Base-by-base conservation (phyloP, 1,139 yeast genomes). In the Saccharomyces pastorianus region DNA sequence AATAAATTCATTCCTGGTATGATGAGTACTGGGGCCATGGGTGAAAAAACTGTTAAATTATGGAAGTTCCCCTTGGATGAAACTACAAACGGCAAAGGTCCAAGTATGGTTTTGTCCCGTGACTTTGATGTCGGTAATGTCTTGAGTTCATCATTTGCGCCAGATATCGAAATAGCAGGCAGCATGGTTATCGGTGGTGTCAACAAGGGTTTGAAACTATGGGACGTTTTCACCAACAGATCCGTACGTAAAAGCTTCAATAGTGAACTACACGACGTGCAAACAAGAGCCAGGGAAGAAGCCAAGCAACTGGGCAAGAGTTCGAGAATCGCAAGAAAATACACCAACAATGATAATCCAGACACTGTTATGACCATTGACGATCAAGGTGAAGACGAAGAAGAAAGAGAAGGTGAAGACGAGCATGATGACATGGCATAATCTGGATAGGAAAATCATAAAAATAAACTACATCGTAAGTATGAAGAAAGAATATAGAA, bases 61-160 rank as follows among this genome's bases (percentile, higher is more conserved):
- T 93, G 99, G 99, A 88, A 88, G 65, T 78, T 84, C 56, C 81
- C 82, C 29, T 61, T 68, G 29, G 44, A 9, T 20, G 67, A 70
- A 28, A 69, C 67, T 3, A 62, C 68, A 14, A 67, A 67, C 17
- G 64, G 66, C 17, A 73, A 72, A 54, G 85, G 85, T n/a, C 99
- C 99, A 26, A 83, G 91, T 11, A 87, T 93, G 96, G 85, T 91
- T 17, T 76, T 90, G 58, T 84, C 95, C 46, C 83, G 98, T 68
- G 97, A 93, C 71, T 85, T 95, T 63, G 98, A 93, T 61, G 88
- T 91, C 52, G 99, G 99, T 58, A 90, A 90, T 67, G 97, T 93
- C 17, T 81, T 95, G 64, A 79, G 90, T 9, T 77, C 88, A 23
- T 75, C 86, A 7, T 95, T 90, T 74, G 95, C 96, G 8, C 86